Evolutionary conservation across 176 grass and related monocot species (phyloP).

Genomic region (Poa annua): DNA sequence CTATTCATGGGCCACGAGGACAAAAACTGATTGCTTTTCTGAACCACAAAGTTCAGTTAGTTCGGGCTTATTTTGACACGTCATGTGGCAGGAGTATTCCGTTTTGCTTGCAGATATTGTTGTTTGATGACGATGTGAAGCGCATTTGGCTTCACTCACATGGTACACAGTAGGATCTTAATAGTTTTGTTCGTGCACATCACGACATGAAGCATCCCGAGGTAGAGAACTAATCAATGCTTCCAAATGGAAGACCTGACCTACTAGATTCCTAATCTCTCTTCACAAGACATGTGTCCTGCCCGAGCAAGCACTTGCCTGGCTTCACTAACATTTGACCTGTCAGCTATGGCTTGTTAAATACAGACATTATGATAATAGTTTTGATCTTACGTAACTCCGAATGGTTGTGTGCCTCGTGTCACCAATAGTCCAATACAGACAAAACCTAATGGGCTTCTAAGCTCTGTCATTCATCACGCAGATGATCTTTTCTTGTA

Average conservation of each 20-base stretch:
- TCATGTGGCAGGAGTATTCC: not conserved
- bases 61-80: not conserved
- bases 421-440: constrained; percentile 28
- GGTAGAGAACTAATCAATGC: not conserved
- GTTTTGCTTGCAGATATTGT: not conserved
- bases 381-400: not conserved
- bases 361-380: not conserved
- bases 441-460: not conserved
- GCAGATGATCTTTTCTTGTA: not conserved
- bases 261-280: constrained; percentile 52
- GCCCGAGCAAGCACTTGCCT: constrained; percentile 20
- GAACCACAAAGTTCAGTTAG: not conserved
- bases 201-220: constrained; percentile 30
- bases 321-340: constrained; percentile 24
- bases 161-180: constrained; percentile 33
- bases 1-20: not conserved
- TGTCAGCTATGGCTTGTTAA: constrained; percentile 8
- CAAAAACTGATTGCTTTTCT: not conserved
- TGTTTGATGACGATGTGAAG: constrained; percentile 17
- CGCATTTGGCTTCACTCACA: constrained; percentile 29
- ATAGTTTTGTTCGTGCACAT: constrained; percentile 20
- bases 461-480: not conserved
- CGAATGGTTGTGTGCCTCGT: not conserved
- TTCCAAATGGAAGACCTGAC: constrained; percentile 33
- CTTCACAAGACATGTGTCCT: constrained; percentile 49